These are phyloP conservation scores for Entrophospora sp. DNA, from an alignment of 192 early-diverging fungal genomes.

Conservation along the genomic window DNA sequence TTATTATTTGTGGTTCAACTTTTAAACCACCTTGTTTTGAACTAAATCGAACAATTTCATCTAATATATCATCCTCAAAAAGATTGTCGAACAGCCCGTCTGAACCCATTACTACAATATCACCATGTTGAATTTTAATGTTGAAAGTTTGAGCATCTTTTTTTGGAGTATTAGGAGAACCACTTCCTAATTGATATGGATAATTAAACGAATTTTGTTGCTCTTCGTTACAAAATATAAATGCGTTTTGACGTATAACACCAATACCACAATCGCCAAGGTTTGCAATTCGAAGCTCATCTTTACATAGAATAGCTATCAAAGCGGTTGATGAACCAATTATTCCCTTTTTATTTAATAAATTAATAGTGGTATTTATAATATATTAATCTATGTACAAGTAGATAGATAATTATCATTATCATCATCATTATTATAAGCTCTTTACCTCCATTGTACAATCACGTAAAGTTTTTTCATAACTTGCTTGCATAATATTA, in stretches of 20 bases:
- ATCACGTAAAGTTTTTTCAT: slow-evolving; percentile 64
- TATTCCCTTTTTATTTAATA: slow-evolving; percentile 40
- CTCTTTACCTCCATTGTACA: slow-evolving; percentile 51
- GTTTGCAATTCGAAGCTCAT: slow-evolving; percentile 90
- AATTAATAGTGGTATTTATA: background rate
- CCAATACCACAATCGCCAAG: slow-evolving; percentile 91
- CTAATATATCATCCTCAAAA: slow-evolving; percentile 95
- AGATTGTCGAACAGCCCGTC: slow-evolving; percentile 98
- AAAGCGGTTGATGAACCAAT: slow-evolving; percentile 89
- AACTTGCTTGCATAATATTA: slow-evolving; percentile 73
- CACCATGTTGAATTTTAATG: slow-evolving; percentile 82
- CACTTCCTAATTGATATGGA: slow-evolving; percentile 92
- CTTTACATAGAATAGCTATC: slow-evolving; percentile 76
- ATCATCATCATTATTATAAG: too few species aligned
- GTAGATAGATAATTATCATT: background rate
- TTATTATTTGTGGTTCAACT: slow-evolving; percentile 65
- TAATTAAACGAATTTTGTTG: slow-evolving; percentile 99
- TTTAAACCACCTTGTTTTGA: background rate
- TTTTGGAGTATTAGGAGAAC: slow-evolving; percentile 67
- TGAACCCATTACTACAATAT: slow-evolving; percentile 84
- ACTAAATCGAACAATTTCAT: slow-evolving; percentile 50
- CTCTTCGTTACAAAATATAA: slow-evolving; percentile 91
- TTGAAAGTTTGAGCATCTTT: slow-evolving; percentile 76
- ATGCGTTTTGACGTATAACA: slow-evolving; percentile 77
- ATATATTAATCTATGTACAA: background rate